A percentile compares a stretch with the other conserved stretches of the same genome.
Conservation (phyloP, 305 asterid genomes). For the Solanum hybrid region DNA sequence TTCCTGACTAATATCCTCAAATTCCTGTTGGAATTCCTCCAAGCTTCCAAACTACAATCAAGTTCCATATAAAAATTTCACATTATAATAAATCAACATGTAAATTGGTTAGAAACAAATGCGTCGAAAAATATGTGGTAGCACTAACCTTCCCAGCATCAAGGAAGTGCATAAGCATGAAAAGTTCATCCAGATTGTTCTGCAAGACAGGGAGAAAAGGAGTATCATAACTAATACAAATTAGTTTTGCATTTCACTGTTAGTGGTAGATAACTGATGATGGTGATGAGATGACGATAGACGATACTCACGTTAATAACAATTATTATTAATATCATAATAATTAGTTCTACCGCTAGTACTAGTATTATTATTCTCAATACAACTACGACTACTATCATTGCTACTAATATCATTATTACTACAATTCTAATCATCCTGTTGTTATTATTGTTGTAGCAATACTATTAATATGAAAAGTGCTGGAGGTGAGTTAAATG, state of each 20-base stretch:
- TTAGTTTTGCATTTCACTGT: neutral
- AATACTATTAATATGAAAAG: neutral
- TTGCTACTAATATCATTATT: neutral
- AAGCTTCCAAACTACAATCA: conserved; percentile 74
- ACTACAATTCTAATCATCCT: neutral
- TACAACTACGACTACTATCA: neutral
- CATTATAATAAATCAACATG: neutral
- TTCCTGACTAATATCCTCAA: conserved; percentile 94
- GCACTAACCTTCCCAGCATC: conserved; percentile 96
- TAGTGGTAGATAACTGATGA: neutral
- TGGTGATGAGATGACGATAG: neutral
- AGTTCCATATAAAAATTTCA: neutral
- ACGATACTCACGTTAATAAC: neutral
- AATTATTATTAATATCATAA: neutral
- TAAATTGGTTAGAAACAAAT: neutral
- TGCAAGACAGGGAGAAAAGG: conserved; percentile 27
- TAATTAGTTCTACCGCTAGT: neutral
- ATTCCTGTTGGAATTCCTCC: conserved; percentile 96
- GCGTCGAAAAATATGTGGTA: conserved; percentile 5
- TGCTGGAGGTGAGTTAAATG: neutral
- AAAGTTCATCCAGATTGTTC: conserved; percentile 98
- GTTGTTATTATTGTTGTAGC: neutral
- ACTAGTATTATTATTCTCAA: neutral
- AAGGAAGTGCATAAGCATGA: conserved; percentile 99
- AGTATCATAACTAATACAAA: neutral